These are phyloP conservation scores for Carex scoparia DNA, from an alignment of 176 grass and related monocot species.

Conservation along the genomic window DNA sequence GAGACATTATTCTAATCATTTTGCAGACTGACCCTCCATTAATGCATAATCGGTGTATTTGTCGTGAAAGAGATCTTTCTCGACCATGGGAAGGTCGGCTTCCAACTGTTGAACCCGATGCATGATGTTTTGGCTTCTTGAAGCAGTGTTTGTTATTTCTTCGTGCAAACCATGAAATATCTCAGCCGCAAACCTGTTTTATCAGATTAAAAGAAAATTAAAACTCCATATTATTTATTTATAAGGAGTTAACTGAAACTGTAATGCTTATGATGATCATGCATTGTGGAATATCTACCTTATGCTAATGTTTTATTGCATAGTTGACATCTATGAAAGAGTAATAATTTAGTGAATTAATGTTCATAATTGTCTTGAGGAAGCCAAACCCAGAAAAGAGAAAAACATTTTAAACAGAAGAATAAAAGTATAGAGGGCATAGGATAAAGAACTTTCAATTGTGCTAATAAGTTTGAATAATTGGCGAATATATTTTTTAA, in stretches of 20 bases:
- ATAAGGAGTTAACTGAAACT: background rate
- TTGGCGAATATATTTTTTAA: background rate
- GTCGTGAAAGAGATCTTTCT: conserved; percentile 39
- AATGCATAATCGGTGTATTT: conserved; percentile 45
- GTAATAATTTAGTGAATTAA: conserved; percentile 3
- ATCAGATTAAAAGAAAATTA: background rate
- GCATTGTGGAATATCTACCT: background rate
- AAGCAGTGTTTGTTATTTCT: conserved; percentile 55
- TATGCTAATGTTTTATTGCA: background rate
- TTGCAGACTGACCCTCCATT: conserved; percentile 42
- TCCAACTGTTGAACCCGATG: conserved; percentile 76
- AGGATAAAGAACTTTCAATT: background rate
- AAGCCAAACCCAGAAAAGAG: background rate
- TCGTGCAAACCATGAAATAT: conserved; percentile 74
- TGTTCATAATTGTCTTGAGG: conserved; percentile 1
- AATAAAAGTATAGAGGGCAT: background rate
- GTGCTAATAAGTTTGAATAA: background rate
- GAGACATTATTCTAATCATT: background rate
- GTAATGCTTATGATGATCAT: background rate
- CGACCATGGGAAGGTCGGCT: conserved; percentile 50
- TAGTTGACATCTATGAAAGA: background rate
- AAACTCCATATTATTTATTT: background rate
- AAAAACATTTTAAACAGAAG: background rate
- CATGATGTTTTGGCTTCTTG: conserved; percentile 55
- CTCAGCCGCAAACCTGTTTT: conserved; percentile 51